Evolutionary conservation across 2,329 filamentous ascomycete species (phyloP).

Genomic region (Epichloe glyceriae): DNA sequence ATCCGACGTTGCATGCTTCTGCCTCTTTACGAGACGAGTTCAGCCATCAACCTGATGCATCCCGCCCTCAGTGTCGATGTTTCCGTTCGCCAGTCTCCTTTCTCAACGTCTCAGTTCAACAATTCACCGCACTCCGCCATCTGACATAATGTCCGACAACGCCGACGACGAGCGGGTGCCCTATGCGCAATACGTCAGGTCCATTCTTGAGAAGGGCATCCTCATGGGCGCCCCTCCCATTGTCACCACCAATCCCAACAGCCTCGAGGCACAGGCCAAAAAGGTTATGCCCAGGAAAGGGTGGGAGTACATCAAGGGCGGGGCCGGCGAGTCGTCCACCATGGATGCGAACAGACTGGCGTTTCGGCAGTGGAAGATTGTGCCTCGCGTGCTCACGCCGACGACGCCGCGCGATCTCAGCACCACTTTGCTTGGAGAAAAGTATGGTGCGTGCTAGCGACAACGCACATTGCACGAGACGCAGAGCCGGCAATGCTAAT

Average conservation of each 20-base stretch:
- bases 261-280: slow-evolving; percentile 41
- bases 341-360: slow-evolving; percentile 46
- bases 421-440: slow-evolving; percentile 38
- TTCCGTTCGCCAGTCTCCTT: no score
- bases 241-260: slow-evolving; percentile 46
- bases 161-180: slow-evolving; percentile 8
- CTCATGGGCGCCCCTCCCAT: slow-evolving; percentile 32
- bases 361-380: slow-evolving; percentile 38
- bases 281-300: slow-evolving; percentile 31
- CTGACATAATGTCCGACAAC: slow-evolving; percentile 5
- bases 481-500: not conserved
- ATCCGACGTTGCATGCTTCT: no score
- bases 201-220: slow-evolving; percentile 40
- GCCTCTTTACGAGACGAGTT: not conserved
- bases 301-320: slow-evolving; percentile 50
- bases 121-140: not conserved
- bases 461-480: no score
- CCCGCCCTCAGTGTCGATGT: not conserved
- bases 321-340: slow-evolving; percentile 47
- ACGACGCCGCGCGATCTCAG: slow-evolving; percentile 33
- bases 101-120: no score
- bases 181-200: slow-evolving; percentile 31
- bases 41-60: not conserved
- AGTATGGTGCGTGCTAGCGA: slow-evolving; percentile 23
- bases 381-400: slow-evolving; percentile 37